phyloP scores from a whole-genome alignment of 1,284 basidiomycete genomes.

The Cutaneotrichosporon mucoides region DNA sequence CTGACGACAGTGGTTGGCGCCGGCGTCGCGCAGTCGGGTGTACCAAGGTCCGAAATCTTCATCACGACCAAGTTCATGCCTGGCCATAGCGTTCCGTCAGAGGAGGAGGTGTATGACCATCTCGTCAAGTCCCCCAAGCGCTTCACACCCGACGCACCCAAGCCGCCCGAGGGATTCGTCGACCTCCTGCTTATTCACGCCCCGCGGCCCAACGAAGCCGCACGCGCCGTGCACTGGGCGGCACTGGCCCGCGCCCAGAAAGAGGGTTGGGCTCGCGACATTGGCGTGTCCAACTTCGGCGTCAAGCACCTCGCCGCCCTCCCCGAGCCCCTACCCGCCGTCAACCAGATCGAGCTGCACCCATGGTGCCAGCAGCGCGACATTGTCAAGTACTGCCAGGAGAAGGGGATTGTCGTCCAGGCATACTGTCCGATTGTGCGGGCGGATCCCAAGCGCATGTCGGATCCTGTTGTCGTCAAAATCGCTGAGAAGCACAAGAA shows the following conservation, averaged over 20 bases:
- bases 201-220: constrained; percentile 30
- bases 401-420: constrained; percentile 66
- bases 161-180: constrained; percentile 52
- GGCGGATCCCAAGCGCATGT: constrained; percentile 53
- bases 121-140: constrained; percentile 23
- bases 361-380: constrained; percentile 72
- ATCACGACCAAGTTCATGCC: constrained; percentile 62
- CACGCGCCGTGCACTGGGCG: constrained; percentile 36
- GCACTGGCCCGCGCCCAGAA: constrained; percentile 47
- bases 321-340: constrained; percentile 60
- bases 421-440: constrained; percentile 72
- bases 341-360: constrained; percentile 74
- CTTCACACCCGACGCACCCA: constrained; percentile 11
- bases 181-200: constrained; percentile 72
- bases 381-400: constrained; percentile 70
- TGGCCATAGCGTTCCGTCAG: constrained; percentile 52
- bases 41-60: constrained; percentile 37
- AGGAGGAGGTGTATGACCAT: constrained; percentile 48
- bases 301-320: constrained; percentile 76
- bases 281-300: constrained; percentile 75
- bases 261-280: constrained; percentile 63
- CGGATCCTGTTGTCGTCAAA: constrained; percentile 55
- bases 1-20: constrained; percentile 30
- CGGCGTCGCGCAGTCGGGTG: constrained; percentile 17
- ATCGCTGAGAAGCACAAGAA: constrained; percentile 63